Percentiles rank a stretch among this genome's conserved stretches.
These are phyloP conservation scores for Aspergillus wentii DNA, from an alignment of 495 filamentous ascomycete species.

Conservation along the genomic window DNA sequence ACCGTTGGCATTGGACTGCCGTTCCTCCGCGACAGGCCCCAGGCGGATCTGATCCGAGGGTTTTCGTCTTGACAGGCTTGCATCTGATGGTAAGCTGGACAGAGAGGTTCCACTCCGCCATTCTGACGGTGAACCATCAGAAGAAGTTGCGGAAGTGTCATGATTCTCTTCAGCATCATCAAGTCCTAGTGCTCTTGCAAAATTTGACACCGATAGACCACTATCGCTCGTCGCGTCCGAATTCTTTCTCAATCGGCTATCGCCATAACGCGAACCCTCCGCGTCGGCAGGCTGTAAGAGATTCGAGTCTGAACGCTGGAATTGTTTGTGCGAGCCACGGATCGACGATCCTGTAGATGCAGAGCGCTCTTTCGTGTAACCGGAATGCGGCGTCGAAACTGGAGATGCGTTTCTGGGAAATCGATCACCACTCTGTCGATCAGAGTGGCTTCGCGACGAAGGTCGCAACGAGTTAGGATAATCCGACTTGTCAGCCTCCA, in stretches of 20 bases:
- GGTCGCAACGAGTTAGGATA: no score
- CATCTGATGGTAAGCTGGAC: slow-evolving; percentile 52
- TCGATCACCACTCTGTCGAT: no score
- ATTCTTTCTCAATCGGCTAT: slow-evolving; percentile 22
- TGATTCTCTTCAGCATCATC: slow-evolving; percentile 36
- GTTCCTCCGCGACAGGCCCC: slow-evolving; percentile 32
- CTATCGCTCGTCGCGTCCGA: slow-evolving; percentile 32
- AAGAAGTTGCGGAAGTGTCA: slow-evolving; percentile 64
- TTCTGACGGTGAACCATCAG: slow-evolving; percentile 60
- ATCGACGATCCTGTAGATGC: no score
- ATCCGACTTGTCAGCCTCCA: no score
- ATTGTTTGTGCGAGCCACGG: no score
- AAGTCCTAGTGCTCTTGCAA: slow-evolving; percentile 35
- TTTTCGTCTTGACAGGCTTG: slow-evolving; percentile 27
- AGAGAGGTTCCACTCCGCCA: slow-evolving; percentile 65
- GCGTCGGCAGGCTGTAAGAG: slow-evolving; percentile 13
- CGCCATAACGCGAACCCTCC: slow-evolving; percentile 5
- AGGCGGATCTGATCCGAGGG: slow-evolving; percentile 28
- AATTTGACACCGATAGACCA: slow-evolving; percentile 32
- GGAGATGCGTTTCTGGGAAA: no score
- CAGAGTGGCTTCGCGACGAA: no score
- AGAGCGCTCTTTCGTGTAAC: no score
- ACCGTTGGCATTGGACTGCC: slow-evolving; percentile 15
- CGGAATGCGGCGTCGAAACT: no score
- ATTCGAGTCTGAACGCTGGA: slow-evolving; percentile 8